Evolutionary conservation across 306 rosid genomes (phyloP), one percentile per base, ranked within the genome.

Genomic region (Begonia masoniana): DNA sequence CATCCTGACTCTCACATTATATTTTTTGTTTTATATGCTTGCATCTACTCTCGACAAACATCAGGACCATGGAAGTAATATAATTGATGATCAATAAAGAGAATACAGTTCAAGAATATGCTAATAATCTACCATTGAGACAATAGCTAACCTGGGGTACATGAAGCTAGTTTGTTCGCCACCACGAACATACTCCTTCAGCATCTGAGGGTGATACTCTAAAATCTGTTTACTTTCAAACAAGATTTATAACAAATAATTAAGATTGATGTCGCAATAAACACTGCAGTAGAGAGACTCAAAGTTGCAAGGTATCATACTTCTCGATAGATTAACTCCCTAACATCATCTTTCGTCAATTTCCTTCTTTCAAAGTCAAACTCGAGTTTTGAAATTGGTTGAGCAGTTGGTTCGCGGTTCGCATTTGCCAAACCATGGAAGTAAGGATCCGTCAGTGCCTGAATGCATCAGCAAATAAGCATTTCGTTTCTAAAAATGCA

Each of bases 131-230:
- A 35, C 13, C 12, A 1, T 12, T 41, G 26, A 59, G 63, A 10
- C 39, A 21, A 50, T 16, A 17, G 17, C 74, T 57, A 64, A 87
- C 96, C 96, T 85, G 0, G 96, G 97, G 73, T 91, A 91, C 96
- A 91, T 81, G 70, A 91, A 91, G 74, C 92, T 86, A 46, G 94
- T 80, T 78, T 74, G 94, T 11, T 85, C 96, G 76, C 94, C 96
- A 49, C 82, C 91, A 5, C 65, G 80, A 57, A 80, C 88, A 63
- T 79, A 77, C 74, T 78, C 92, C 70, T 83, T 73, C 73, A 78
- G 88, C 97, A 91, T 85, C 65, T 85, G 94, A n/a, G 97, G 97
- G 68, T 89, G 97, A 74, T 89, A 89, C 82, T 91, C 97, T 79
- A 91, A 71, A 73, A 91, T 85, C 97, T 91, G 85, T 71, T 67